Base-by-base conservation (phyloP, 345 rosid genomes). In the Dipteronia sinensis region DNA sequence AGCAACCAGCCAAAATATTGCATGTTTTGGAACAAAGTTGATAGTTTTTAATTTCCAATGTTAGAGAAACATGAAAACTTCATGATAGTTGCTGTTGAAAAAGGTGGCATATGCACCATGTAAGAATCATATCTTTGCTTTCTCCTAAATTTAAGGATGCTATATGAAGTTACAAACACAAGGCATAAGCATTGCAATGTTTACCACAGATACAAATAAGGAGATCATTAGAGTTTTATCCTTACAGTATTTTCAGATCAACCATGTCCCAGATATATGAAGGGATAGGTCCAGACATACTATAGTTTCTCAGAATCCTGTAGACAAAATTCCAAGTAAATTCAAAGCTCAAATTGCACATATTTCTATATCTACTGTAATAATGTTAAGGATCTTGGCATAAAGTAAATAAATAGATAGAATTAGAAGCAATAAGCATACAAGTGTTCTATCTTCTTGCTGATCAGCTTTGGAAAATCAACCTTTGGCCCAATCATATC, bases 301-400 rank as follows among this genome's bases (percentile, higher is more conserved):
- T 86, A 53, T 84, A 83, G 75, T 77, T 83, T 58, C 85, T 69
- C 66, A 90, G 56, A 40, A 87, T 75, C 83, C 93, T 90, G 67
- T 72, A 78, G 44, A 34, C 17, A 64, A 27, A 53, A 27, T 64
- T 29, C 7, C 19, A 25, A 2, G 5, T 64, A 11, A 29, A 10
- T 12, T 25, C 31, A 27, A 2, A 13, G 40, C 67, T 25, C 20
- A 29, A 64, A 64, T 64, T 27, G 67, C 67, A 64, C 10, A 64
- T 53, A 53, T 53, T 49, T 49, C 1, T 11, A 49, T 49, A 12
- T 49, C 53, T 49, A 49, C 53, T 49, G 3, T 11, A 3, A 49
- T 49, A 12, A 49, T 49, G 17, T 49, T 12, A 49, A 12, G 53
- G 17, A 49, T 49, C 16, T 49, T 3, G 53, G 53, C 17, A 49